A percentile compares a stretch with the other conserved stretches of the same genome.
Evolutionary conservation across 371 early-diverging fungal genomes (phyloP).

Genomic region (Actinomucor elegans): DNA sequence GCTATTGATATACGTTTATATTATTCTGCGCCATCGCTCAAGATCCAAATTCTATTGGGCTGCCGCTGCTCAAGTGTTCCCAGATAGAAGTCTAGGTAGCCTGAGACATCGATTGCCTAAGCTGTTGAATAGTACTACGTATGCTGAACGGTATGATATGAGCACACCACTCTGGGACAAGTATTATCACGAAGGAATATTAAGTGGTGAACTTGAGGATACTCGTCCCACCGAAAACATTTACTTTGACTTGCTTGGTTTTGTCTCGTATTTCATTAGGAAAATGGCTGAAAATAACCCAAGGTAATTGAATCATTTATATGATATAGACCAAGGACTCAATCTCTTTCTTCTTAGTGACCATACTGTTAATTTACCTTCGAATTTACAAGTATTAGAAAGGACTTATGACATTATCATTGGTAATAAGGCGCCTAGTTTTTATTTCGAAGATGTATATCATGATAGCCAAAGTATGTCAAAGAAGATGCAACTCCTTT

Average conservation of each 20-base stretch:
- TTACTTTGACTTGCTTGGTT: conserved; percentile 31
- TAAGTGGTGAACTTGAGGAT: conserved; percentile 30
- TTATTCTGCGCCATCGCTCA: conserved; percentile 25
- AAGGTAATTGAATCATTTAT: not conserved
- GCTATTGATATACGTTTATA: conserved; percentile 38
- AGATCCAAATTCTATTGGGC: conserved; percentile 37
- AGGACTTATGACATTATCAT: not conserved
- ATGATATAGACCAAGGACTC: too few relatives aligned
- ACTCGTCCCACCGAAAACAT: conserved; percentile 16
- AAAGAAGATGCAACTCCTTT: conserved; percentile 18
- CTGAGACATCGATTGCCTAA: conserved; percentile 41
- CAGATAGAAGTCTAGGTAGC: conserved; percentile 16
- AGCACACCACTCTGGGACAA: conserved; percentile 35
- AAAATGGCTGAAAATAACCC: not conserved
- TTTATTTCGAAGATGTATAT: conserved; percentile 27
- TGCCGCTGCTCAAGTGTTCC: conserved; percentile 20
- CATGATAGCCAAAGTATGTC: conserved; percentile 17
- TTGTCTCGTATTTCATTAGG: conserved; percentile 41
- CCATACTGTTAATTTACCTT: too few relatives aligned
- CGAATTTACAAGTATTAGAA: too few relatives aligned
- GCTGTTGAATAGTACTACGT: conserved; percentile 21
- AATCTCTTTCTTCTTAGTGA: too few relatives aligned
- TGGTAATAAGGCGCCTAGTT: not conserved
- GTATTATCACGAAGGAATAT: conserved; percentile 36
- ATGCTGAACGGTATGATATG: conserved; percentile 23